A percentile compares a stretch with the other conserved stretches of the same genome.
Evolutionary conservation across 192 early-diverging fungal genomes (phyloP).

Genomic region (Geranomyces michiganensis): DNA sequence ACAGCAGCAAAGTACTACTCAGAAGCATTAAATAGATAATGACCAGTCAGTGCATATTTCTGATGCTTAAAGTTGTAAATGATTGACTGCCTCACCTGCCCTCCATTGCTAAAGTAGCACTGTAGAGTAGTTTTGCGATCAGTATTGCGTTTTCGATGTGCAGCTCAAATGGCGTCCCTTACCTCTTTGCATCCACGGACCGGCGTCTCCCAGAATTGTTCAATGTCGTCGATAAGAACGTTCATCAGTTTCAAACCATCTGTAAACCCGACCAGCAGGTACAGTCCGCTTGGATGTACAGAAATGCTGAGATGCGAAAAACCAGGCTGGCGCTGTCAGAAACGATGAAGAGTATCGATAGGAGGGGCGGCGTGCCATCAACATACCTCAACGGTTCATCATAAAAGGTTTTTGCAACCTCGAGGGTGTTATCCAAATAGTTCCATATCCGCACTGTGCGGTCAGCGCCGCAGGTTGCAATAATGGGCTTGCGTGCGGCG

Average conservation of each 20-base stretch:
- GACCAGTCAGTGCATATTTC: background rate
- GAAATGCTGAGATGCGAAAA: constrained; percentile 47
- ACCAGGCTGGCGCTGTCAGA: no score
- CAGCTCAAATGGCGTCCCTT: background rate
- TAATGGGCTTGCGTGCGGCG: constrained; percentile 56
- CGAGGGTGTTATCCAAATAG: constrained; percentile 60
- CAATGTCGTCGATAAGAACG: constrained; percentile 61
- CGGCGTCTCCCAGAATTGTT: constrained; percentile 54
- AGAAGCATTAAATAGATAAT: background rate
- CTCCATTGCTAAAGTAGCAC: constrained; percentile 62
- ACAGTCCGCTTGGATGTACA: constrained; percentile 61
- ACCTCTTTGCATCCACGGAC: constrained; percentile 60
- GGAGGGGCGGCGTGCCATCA: no score
- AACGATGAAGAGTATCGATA: no score
- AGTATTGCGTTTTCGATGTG: background rate
- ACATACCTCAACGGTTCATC: constrained; percentile 57
- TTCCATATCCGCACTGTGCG: constrained; percentile 64
- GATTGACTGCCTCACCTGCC: constrained; percentile 28
- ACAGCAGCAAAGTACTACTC: constrained; percentile 60
- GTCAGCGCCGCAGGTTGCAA: constrained; percentile 61
- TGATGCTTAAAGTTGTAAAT: no score
- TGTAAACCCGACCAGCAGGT: constrained; percentile 58
- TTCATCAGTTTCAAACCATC: constrained; percentile 59
- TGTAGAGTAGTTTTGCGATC: background rate
- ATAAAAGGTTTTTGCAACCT: constrained; percentile 55